Conservation (phyloP, 225 moss, liverwort and hornwort genomes). For the Climacium dendroides region DNA sequence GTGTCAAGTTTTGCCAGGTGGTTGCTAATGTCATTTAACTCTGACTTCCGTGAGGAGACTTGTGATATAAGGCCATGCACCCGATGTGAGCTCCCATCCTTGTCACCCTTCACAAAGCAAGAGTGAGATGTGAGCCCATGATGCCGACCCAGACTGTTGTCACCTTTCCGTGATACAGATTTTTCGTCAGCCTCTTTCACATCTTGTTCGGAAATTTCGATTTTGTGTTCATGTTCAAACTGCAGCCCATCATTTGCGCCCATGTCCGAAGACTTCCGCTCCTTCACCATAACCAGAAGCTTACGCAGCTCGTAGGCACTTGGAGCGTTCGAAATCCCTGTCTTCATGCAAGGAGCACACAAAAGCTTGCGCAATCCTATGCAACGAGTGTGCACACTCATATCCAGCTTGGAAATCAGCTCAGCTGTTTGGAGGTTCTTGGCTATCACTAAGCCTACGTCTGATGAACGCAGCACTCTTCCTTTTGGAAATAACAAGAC, state of each 20-base stretch:
- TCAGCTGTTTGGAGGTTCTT: conserved; percentile 35
- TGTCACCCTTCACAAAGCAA: conserved; percentile 27
- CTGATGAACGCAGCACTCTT: conserved; percentile 14
- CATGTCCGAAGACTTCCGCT: background rate
- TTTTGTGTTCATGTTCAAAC: conserved; percentile 16
- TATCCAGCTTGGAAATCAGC: conserved; percentile 25
- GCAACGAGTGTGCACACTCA: background rate
- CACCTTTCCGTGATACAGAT: background rate
- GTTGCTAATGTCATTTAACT: background rate
- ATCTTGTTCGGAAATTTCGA: conserved; percentile 5
- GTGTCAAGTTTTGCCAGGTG: background rate
- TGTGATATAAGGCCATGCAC: conserved; percentile 11
- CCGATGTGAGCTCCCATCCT: conserved; percentile 3
- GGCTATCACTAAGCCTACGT: conserved; percentile 46
- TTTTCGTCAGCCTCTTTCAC: background rate
- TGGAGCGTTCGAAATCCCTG: background rate
- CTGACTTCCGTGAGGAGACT: background rate
- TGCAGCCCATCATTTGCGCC: background rate
- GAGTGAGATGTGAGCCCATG: conserved; percentile 28
- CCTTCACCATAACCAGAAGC: conserved; percentile 21
- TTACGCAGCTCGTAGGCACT: conserved; percentile 3
- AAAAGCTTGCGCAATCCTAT: conserved; percentile 15
- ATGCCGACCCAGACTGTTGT: conserved; percentile 4
- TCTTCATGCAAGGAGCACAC: conserved; percentile 11
- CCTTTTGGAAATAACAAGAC: conserved; percentile 32